phyloP scores from a whole-genome alignment of 257 asterid species.

The Rubia yunnanensis region DNA sequence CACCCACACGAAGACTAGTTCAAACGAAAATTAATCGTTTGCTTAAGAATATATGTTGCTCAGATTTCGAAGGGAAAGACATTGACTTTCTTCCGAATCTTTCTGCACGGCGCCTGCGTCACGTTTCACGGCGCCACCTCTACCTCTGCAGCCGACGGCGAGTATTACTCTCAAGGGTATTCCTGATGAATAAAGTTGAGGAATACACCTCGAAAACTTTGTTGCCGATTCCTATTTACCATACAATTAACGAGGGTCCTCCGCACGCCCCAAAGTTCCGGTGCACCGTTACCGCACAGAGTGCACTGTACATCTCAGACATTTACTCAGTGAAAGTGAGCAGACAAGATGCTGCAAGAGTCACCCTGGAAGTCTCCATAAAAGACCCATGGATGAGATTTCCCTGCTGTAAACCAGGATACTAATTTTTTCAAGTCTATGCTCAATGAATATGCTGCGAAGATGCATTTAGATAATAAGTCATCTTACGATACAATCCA shows the following conservation, averaged over 20 bases:
- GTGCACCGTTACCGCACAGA: slow-evolving; percentile 37
- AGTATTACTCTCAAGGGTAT: too few relatives aligned
- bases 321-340: slow-evolving; percentile 26
- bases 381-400: slow-evolving; percentile 33
- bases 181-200: slow-evolving; percentile 18
- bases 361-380: slow-evolving; percentile 27
- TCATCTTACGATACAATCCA: slow-evolving; percentile 34
- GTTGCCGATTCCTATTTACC: slow-evolving; percentile 17
- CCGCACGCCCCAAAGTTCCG: slow-evolving; percentile 29
- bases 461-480: slow-evolving; percentile 22
- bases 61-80: too few relatives aligned
- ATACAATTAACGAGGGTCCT: slow-evolving; percentile 13
- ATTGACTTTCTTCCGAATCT: too few relatives aligned
- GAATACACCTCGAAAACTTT: slow-evolving; percentile 16
- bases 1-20: too few relatives aligned
- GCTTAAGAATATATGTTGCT: too few relatives aligned
- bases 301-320: slow-evolving; percentile 23
- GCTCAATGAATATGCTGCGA: slow-evolving; percentile 39
- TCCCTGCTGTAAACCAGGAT: slow-evolving; percentile 28
- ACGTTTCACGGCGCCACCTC: too few relatives aligned
- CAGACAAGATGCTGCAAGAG: slow-evolving; percentile 50
- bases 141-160: too few relatives aligned
- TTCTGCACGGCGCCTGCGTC: too few relatives aligned
- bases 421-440: slow-evolving; percentile 43
- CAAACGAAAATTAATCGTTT: too few relatives aligned